Conservation (phyloP, 2,329 filamentous ascomycete genomes). For the Sarocladiaceae sp. region DNA sequence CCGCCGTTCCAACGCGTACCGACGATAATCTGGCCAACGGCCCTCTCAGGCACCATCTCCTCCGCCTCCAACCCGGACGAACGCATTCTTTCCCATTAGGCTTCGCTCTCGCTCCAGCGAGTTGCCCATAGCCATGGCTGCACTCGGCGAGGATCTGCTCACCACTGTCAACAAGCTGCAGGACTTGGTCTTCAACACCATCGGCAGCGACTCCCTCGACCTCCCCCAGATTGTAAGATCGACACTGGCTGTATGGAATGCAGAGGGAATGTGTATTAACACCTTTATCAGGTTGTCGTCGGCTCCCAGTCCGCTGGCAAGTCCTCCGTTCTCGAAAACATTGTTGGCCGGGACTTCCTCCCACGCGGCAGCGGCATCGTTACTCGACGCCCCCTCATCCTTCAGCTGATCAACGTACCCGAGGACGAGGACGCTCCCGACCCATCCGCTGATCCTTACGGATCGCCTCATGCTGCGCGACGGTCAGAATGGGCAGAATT, state of each 20-base stretch:
- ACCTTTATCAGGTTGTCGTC: constrained; percentile 73
- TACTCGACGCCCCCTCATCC: constrained; percentile 86
- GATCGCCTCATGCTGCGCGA: constrained; percentile 65
- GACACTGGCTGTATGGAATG: too few species aligned
- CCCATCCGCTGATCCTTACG: constrained; percentile 66
- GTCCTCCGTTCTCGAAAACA: constrained; percentile 97
- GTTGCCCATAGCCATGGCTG: constrained; percentile 62
- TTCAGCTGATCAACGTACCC: constrained; percentile 97
- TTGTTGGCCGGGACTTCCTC: constrained; percentile 95
- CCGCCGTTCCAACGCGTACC: constrained; percentile 4
- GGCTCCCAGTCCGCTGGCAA: constrained; percentile 98
- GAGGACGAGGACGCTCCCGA: constrained; percentile 66
- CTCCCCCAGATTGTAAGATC: constrained; percentile 88
- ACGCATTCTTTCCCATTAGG: neutral
- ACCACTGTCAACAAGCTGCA: constrained; percentile 97
- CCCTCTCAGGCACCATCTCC: neutral
- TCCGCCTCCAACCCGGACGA: neutral
- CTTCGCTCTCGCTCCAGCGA: constrained; percentile 11
- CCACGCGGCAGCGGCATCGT: constrained; percentile 96
- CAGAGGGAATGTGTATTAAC: constrained; percentile 13
- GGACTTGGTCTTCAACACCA: constrained; percentile 98
- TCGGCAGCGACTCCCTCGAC: constrained; percentile 96
- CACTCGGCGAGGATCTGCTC: constrained; percentile 92
- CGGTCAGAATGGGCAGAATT: constrained; percentile 87
- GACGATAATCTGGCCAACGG: constrained; percentile 5